A percentile compares a stretch with the other conserved stretches of the same genome.
Evolutionary conservation across 2,329 filamentous ascomycete genomes (phyloP).

Genomic region (Trichoderma sp.): DNA sequence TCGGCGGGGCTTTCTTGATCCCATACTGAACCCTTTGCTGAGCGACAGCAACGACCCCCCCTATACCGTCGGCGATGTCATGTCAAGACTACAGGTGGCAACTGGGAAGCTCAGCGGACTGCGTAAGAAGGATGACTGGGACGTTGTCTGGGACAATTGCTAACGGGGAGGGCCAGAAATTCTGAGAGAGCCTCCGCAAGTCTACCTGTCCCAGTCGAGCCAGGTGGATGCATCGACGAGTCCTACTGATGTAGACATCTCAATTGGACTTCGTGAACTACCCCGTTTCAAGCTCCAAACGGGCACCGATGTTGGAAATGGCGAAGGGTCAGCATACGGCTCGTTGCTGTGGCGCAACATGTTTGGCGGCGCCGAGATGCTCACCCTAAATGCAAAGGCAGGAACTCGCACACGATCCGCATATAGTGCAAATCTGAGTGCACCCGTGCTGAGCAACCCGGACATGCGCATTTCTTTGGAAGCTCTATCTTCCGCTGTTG

Average conservation of each 20-base stretch:
- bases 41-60: constrained; percentile 61
- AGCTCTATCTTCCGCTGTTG: constrained; percentile 75
- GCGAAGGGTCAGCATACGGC: constrained; percentile 89
- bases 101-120: constrained; percentile 75
- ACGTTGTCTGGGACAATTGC: constrained; percentile 22
- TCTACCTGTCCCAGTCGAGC: constrained; percentile 76
- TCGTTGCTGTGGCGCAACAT: constrained; percentile 87
- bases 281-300: constrained; percentile 85
- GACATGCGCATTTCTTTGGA: constrained; percentile 77
- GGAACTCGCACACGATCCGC: constrained; percentile 89
- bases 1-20: constrained; percentile 77
- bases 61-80: constrained; percentile 77
- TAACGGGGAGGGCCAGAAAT: constrained; percentile 59
- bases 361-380: constrained; percentile 86
- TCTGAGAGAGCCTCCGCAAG: constrained; percentile 76
- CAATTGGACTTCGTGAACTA: constrained; percentile 78
- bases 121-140: constrained; percentile 51
- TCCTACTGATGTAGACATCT: constrained; percentile 76
- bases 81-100: constrained; percentile 66
- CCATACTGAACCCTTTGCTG: constrained; percentile 74
- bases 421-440: constrained; percentile 81
- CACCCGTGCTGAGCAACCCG: constrained; percentile 80
- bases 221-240: constrained; percentile 65
- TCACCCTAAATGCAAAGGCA: constrained; percentile 81
- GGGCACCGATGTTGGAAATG: constrained; percentile 89